Evolutionary conservation across 768 basidiomycete genomes (phyloP), one percentile per base, ranked within the genome.

Genomic region (Coprinellus micaceus): DNA sequence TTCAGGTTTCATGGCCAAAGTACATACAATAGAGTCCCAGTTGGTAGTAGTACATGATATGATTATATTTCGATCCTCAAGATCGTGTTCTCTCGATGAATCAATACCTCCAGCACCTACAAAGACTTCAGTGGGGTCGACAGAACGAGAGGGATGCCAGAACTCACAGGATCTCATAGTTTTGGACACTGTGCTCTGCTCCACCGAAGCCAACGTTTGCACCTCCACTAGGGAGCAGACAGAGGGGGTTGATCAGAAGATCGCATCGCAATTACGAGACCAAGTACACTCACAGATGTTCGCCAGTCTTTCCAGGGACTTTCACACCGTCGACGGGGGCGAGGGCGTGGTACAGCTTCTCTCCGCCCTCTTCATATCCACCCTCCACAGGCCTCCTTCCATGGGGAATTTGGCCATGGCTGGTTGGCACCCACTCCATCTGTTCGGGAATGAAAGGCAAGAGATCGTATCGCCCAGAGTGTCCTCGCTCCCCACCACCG

Each of bases 401-500:
- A 2, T 66, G 60, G 4, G 89, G 85, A 52, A 89, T 75, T 43
- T 69, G 72, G 2, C 90, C 90, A 55, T 81, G 67, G 11, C 80
- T 77, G 0, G 89, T 81, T 0, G 46, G 72, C 6, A 92, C 86
- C 77, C 82, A 89, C 67, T 89, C 89, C 90, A 93, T 93, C 52
- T 78, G 80, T 24, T 71, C 68, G 0, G 76, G 65, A 49, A 81
- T 79, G 66, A 89, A 86, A 2, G 90, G 88, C 0, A 94, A 77
- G 33, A 94, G 70, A 66, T 92, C 89, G 60, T 79, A 92, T 17
- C 89, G 77, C 1, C 88, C 89, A 7, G 72, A 54, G 60, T 92
- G 89, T 28, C 67, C 72, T 39, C 76, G 54, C 70, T 91, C 89
- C 4, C 58, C 61, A 4, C 87, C 86, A 13, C 81, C 88, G 61